Conservation (phyloP, 352 stramenopile species). For the Thalassiosira livingstoniorum region DNA sequence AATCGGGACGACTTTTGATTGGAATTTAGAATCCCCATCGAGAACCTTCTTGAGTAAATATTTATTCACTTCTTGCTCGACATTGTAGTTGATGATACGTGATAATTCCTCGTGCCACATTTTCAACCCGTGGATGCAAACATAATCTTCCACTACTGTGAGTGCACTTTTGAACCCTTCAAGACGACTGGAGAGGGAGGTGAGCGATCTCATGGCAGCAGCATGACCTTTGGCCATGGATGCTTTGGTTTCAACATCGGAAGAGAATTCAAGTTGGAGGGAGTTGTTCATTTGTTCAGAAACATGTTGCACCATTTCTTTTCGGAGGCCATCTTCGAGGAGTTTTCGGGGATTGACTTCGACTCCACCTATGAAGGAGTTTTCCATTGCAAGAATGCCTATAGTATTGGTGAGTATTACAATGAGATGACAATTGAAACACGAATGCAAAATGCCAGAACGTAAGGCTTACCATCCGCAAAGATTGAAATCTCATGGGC, state of each 20-base stretch:
- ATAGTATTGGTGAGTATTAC: too few species aligned
- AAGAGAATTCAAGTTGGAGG: slow-evolving; percentile 68
- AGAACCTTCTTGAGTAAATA: slow-evolving; percentile 95
- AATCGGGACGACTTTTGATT: slow-evolving; percentile 92
- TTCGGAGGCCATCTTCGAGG: slow-evolving; percentile 92
- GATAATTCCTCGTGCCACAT: slow-evolving; percentile 96
- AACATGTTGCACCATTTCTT: slow-evolving; percentile 92
- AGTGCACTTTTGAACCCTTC: slow-evolving; percentile 92
- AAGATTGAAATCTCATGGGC: slow-evolving; percentile 96
- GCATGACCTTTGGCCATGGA: slow-evolving; percentile 45
- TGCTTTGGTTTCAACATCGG: slow-evolving; percentile 39
- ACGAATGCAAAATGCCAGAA: not conserved
- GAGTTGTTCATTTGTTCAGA: slow-evolving; percentile 68
- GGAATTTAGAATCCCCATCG: slow-evolving; percentile 90
- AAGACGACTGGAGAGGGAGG: slow-evolving; percentile 88
- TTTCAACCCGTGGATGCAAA: slow-evolving; percentile 92
- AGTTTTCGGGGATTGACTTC: slow-evolving; percentile 93
- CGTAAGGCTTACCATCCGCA: slow-evolving; percentile 86
- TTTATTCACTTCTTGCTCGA: slow-evolving; percentile 92
- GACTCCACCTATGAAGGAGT: slow-evolving; percentile 92
- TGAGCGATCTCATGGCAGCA: slow-evolving; percentile 85
- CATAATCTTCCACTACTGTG: slow-evolving; percentile 96
- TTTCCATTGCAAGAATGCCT: slow-evolving; percentile 94
- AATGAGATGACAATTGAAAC: slow-evolving; percentile 29
- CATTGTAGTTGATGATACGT: slow-evolving; percentile 95